Base-by-base conservation (phyloP, 2,329 filamentous ascomycete species). In the Diaporthe capsici region DNA sequence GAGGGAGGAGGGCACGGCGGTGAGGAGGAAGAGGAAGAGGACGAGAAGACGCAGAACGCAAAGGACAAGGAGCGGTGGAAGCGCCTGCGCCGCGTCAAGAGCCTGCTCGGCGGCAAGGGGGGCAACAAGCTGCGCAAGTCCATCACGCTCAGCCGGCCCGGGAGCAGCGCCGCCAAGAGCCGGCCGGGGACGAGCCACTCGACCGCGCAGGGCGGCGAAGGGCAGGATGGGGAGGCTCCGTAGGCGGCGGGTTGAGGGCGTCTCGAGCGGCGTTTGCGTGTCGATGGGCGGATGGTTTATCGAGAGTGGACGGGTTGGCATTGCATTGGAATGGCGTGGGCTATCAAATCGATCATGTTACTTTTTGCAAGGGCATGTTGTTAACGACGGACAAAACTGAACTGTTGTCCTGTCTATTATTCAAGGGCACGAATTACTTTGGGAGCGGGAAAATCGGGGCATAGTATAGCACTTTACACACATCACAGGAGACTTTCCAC, bases 51-150 rank as follows among this genome's bases (percentile, higher is more conserved):
- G 0, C 85, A 87, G 37, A 86, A 88, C 63, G 87, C 85, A 60
- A 93, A 93, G 81, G 93, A 95, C 76, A 93, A 93, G 82, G 92
- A 94, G 83, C 88, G 93, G 78, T 94, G 93, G 93, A 90, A 92
- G n/a, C 89, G 92, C 78, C 84, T 95, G 77, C 89, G 92, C 79
- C 89, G 90, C 75, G 92, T 95, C 75, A 94, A 94, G 87, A 94
- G 92, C 80, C 84, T 94, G 63, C 92, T 95, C 80, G 92, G 93
- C 77, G 92, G 93, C 77, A 88, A 94, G 82, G 88, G 87, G 2
- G 85, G 87, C 12, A 91, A 87, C 81, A 92, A 89, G 81, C 82
- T 88, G 71, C 85, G 84, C 73, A 84, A 84, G 49, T 73, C 75
- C 20, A 61, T 76, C 60, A 83, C 85, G 5, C 78, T 84, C 25